Base-by-base conservation (phyloP, 306 rosid genomes). In the Trifolium pratense region DNA sequence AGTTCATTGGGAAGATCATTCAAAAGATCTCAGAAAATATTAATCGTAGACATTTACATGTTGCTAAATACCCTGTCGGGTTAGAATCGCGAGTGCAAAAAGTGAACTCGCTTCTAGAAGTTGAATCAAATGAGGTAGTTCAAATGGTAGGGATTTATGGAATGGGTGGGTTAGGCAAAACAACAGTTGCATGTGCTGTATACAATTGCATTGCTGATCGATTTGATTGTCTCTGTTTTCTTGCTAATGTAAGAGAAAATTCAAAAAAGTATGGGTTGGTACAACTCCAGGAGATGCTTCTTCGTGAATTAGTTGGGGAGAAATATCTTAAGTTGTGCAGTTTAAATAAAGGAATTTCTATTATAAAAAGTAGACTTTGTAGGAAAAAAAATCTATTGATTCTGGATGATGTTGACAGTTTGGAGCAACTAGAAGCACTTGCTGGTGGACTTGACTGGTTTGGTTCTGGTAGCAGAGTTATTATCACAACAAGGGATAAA, bases 91-190 rank as follows among this genome's bases (percentile, higher is more conserved):
- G 34, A 0, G 12, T 72, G 32, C 68, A 43, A 2, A 42, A 26
- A 13, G 43, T 73, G 21, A 73, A 29, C 5, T 59, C 68, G 2
- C 69, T 73, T 16, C 59, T 72, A 34, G 29, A 58, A 31, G 46
- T 57, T 57, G 57, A 42, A 49, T 78, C 76, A 45, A 12, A 70
- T 46, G 34, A 70, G 23, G 64, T 52, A 3, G 66, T 51, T 16
- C n/a, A 16, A 20, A 56, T 77, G 65, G 31, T 77, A 9, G 81
- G 71, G 2, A 69, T 68, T 57, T 58, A 48, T 48, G 81, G 81
- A 15, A 66, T 42, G 0, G 34, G 58, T 5, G 80, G 80, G 3
- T 34, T 71, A 8, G 76, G 76, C 0, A 71, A 71, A 16, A 40
- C 57, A 15, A 56, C 76, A 23, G 57, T 71, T 57, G 67, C 76